Evolutionary conservation across 73 alveolate genomes (phyloP).

Genomic region (Durusdinium trenchii): DNA sequence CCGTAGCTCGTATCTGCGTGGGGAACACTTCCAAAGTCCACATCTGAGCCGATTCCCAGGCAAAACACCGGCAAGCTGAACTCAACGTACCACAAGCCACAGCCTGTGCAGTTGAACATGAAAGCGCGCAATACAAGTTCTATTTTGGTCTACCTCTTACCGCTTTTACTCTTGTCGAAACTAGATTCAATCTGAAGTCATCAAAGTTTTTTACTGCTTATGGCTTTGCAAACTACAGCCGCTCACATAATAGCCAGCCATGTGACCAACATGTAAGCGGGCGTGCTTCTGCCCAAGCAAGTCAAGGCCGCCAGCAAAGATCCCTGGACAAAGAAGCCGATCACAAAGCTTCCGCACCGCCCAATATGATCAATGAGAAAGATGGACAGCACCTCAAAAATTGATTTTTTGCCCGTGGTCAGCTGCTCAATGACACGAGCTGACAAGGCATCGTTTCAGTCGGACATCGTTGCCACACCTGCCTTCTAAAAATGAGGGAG

Average conservation of each 20-base stretch:
- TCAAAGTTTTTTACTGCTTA: no score
- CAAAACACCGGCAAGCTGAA: conserved; percentile 44
- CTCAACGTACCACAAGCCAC: conserved; percentile 17
- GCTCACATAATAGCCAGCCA: no score
- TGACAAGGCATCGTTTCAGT: no score
- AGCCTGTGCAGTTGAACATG: neutral
- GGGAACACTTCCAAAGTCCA: conserved; percentile 52
- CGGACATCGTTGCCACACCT: no score
- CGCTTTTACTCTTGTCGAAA: neutral
- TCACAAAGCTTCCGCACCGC: conserved; percentile 34
- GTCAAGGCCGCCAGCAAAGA: neutral
- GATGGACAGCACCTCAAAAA: no score
- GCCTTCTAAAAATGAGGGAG: no score
- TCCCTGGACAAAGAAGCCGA: conserved; percentile 58
- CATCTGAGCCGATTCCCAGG: conserved; percentile 50
- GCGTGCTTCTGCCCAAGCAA: neutral
- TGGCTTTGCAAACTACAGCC: no score
- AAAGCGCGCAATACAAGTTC: neutral
- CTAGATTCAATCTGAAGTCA: neutral
- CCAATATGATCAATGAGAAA: conserved; percentile 31
- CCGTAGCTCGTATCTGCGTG: conserved; percentile 17
- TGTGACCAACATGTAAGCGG: neutral
- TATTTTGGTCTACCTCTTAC: neutral
- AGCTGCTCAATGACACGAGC: no score
- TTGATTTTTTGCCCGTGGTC: no score